phyloP scores from a whole-genome alignment of 208 protist species.

The Paratrypanosoma confusum region DNA sequence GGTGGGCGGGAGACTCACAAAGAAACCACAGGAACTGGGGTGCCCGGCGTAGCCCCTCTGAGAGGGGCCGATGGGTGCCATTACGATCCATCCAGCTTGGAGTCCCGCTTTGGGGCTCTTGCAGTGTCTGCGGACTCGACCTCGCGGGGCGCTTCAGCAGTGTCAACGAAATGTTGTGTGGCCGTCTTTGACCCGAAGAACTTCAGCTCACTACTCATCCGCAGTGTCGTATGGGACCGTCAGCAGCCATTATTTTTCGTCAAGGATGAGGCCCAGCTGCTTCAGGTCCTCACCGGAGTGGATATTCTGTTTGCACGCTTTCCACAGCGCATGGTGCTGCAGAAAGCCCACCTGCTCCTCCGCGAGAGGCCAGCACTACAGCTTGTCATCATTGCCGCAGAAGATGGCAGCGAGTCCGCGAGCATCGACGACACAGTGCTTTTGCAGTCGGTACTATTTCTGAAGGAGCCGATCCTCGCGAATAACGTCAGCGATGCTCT shows the following conservation, averaged over 20 bases:
- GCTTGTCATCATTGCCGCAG: neutral
- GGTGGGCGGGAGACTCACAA: neutral
- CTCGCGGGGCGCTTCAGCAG: neutral
- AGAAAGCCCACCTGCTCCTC: neutral
- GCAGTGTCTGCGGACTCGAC: neutral
- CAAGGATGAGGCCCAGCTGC: neutral
- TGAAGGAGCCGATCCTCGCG: neutral
- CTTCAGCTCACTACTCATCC: neutral
- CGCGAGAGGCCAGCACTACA: neutral
- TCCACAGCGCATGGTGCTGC: neutral
- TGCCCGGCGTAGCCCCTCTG: neutral
- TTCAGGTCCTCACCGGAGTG: neutral
- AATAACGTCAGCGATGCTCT: neutral
- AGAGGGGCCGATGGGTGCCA: neutral
- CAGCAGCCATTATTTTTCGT: neutral
- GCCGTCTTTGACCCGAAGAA: neutral
- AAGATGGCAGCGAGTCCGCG: neutral
- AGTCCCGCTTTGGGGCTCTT: neutral
- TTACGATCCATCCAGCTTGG: neutral
- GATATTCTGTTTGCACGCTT: slow-evolving; percentile 1
- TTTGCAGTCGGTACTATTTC: no score
- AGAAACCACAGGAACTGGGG: neutral
- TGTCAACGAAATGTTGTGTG: neutral
- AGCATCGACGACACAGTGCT: neutral
- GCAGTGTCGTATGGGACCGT: neutral